phyloP scores from a whole-genome alignment of 139 green algal species.

The Helicosporidium sp. region DNA sequence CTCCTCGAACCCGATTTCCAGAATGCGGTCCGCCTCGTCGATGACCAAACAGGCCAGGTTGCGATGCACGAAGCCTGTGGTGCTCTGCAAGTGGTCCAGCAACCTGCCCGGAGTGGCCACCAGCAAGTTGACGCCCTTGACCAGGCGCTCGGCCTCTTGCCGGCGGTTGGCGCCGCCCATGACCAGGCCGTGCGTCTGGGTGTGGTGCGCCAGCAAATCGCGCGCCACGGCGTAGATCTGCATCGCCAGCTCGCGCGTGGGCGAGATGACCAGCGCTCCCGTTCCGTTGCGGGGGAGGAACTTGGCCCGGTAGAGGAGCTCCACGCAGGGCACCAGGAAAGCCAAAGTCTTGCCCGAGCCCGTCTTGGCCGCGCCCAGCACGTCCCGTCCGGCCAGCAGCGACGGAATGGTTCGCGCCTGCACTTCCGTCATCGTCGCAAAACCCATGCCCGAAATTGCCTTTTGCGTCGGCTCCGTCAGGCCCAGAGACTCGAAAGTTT shows the following conservation, averaged over 20 bases:
- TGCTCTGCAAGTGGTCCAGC: slow-evolving; percentile 92
- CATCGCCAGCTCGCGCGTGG: slow-evolving; percentile 84
- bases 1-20: slow-evolving; percentile 98
- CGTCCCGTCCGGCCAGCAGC: slow-evolving; percentile 70
- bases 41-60: slow-evolving; percentile 82
- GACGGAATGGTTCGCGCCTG: slow-evolving; percentile 84
- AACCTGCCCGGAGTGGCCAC: slow-evolving; percentile 84
- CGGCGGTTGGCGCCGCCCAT: slow-evolving; percentile 94
- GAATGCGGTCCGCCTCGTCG: slow-evolving; percentile 91
- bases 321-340: slow-evolving; percentile 79
- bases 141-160: slow-evolving; percentile 77
- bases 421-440: slow-evolving; percentile 78
- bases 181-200: slow-evolving; percentile 84
- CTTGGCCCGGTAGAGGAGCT: slow-evolving; percentile 76
- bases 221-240: slow-evolving; percentile 86
- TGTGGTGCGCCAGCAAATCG: slow-evolving; percentile 80
- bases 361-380: slow-evolving; percentile 87
- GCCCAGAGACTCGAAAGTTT: slow-evolving; percentile 49
- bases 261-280: slow-evolving; percentile 75
- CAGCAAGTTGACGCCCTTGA: slow-evolving; percentile 88
- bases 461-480: slow-evolving; percentile 38
- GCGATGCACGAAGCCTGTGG: slow-evolving; percentile 51
- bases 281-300: slow-evolving; percentile 93
- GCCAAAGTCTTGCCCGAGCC: slow-evolving; percentile 95
- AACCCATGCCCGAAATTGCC: slow-evolving; percentile 56